phyloP scores from a whole-genome alignment of 805 yeast genomes.

The Suhomyces xylopsoci region DNA sequence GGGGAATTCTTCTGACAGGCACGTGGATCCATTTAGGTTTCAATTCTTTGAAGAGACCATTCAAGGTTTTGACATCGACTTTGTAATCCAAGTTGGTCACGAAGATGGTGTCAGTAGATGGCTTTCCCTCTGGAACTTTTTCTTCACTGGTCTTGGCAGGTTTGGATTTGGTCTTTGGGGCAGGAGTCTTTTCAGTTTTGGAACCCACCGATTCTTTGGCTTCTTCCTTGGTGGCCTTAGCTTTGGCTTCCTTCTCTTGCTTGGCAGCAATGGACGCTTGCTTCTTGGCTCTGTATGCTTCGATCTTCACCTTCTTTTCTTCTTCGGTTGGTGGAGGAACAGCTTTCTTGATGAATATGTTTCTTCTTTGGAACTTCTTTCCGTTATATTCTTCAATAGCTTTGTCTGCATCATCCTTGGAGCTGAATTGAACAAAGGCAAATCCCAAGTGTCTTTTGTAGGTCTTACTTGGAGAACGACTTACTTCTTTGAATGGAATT shows the following conservation, averaged over 20 bases:
- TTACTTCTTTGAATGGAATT: slow-evolving; percentile 46
- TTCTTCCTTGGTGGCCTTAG: slow-evolving; percentile 18
- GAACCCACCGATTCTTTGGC: slow-evolving; percentile 13
- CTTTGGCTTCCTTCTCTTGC: slow-evolving; percentile 15
- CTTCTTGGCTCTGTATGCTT: slow-evolving; percentile 29
- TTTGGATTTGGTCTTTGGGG: slow-evolving; percentile 5
- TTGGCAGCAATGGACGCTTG: slow-evolving; percentile 12
- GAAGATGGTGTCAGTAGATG: slow-evolving; percentile 58
- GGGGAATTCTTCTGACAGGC: slow-evolving; percentile 51
- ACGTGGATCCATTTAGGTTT: slow-evolving; percentile 58
- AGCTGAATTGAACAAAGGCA: slow-evolving; percentile 55
- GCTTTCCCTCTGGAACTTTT: slow-evolving; percentile 45
- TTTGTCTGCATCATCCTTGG: slow-evolving; percentile 42
- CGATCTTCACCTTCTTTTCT: slow-evolving; percentile 36
- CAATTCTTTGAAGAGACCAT: slow-evolving; percentile 44
- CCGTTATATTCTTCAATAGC: slow-evolving; percentile 44
- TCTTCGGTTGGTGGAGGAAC: slow-evolving; percentile 50
- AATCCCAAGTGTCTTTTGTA: slow-evolving; percentile 51
- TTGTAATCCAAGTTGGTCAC: slow-evolving; percentile 57
- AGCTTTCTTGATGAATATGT: slow-evolving; percentile 52
- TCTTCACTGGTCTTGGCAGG: slow-evolving; percentile 6
- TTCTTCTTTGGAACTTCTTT: slow-evolving; percentile 43
- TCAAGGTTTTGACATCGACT: slow-evolving; percentile 46
- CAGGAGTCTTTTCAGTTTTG: neutral
- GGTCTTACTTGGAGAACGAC: slow-evolving; percentile 31